These are phyloP conservation scores for Neoboletus subvelutipes DNA, from an alignment of 768 basidiomycete genomes.

Conservation along the genomic window DNA sequence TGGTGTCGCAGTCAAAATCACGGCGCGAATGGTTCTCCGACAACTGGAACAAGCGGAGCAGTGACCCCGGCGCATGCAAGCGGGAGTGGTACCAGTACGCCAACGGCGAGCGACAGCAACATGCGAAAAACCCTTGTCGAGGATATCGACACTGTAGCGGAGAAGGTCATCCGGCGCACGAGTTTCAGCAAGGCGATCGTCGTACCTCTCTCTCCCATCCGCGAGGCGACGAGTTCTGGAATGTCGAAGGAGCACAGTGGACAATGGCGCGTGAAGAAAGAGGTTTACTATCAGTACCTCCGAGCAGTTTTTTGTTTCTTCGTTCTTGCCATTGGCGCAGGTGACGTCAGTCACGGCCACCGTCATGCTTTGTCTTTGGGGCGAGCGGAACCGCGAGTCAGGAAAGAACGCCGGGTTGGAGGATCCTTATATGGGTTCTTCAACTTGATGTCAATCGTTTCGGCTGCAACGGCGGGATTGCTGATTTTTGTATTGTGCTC, in stretches of 20 bases:
- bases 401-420: constrained; percentile 59
- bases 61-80: constrained; percentile 49
- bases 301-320: constrained; percentile 73
- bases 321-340: constrained; percentile 58
- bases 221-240: constrained; percentile 44
- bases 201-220: constrained; percentile 40
- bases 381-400: constrained; percentile 66
- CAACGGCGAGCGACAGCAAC: constrained; percentile 21
- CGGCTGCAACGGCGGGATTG: constrained; percentile 56
- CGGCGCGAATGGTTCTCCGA: constrained; percentile 41
- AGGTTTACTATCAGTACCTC: constrained; percentile 79
- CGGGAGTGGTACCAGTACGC: constrained; percentile 20
- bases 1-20: constrained; percentile 42
- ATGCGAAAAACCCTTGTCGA: constrained; percentile 24
- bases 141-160: constrained; percentile 38
- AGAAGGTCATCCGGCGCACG: constrained; percentile 55
- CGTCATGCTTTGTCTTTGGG: constrained; percentile 75
- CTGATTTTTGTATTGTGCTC: constrained; percentile 78
- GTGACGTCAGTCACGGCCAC: constrained; percentile 58
- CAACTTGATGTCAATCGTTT: constrained; percentile 54
- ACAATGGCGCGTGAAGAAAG: constrained; percentile 73
- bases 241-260: constrained; percentile 71
- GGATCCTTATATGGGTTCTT: constrained; percentile 66
- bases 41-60: constrained; percentile 40
- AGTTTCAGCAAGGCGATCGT: constrained; percentile 61